Percentiles rank a stretch among this genome's conserved stretches.
phyloP scores from a whole-genome alignment of 306 rosid species.

The Cucumis melo region DNA sequence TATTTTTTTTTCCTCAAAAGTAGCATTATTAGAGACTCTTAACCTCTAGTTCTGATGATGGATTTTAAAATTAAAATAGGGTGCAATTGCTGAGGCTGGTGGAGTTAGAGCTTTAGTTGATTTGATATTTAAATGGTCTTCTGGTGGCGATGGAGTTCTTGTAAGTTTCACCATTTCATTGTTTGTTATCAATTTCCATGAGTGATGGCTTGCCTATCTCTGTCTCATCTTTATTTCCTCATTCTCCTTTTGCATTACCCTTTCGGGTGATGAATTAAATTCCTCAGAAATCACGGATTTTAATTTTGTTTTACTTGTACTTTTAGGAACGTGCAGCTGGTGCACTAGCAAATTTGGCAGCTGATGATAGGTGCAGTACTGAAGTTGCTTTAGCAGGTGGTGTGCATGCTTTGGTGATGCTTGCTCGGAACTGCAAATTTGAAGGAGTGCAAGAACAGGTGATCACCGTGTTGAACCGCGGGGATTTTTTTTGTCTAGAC shows the following conservation, averaged over 20 bases:
- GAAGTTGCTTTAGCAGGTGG: slow-evolving; percentile 97
- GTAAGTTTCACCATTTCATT: slow-evolving; percentile 31
- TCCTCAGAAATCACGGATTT: background rate
- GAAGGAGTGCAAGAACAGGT: slow-evolving; percentile 99
- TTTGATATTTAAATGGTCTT: slow-evolving; percentile 96
- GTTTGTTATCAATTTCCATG: background rate
- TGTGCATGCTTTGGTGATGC: slow-evolving; percentile 98
- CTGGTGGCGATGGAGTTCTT: slow-evolving; percentile 94
- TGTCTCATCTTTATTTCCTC: background rate
- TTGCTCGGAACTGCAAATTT: slow-evolving; percentile 88
- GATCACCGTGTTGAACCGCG: background rate
- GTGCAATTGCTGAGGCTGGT: slow-evolving; percentile 96
- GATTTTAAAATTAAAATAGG: slow-evolving; percentile 30
- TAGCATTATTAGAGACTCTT: slow-evolving; percentile 5
- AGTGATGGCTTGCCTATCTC: background rate
- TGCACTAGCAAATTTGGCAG: slow-evolving; percentile 98
- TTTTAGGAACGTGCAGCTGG: slow-evolving; percentile 99
- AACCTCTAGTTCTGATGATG: slow-evolving; percentile 12
- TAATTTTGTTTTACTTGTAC: slow-evolving; percentile 4
- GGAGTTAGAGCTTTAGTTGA: slow-evolving; percentile 95
- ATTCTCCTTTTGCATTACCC: background rate
- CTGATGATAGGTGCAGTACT: slow-evolving; percentile 98
- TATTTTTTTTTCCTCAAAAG: background rate
- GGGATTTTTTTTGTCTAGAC: background rate
- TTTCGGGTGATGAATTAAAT: background rate